phyloP scores from a whole-genome alignment of 2,329 filamentous ascomycete genomes.

The Aspergillus glaucus region DNA sequence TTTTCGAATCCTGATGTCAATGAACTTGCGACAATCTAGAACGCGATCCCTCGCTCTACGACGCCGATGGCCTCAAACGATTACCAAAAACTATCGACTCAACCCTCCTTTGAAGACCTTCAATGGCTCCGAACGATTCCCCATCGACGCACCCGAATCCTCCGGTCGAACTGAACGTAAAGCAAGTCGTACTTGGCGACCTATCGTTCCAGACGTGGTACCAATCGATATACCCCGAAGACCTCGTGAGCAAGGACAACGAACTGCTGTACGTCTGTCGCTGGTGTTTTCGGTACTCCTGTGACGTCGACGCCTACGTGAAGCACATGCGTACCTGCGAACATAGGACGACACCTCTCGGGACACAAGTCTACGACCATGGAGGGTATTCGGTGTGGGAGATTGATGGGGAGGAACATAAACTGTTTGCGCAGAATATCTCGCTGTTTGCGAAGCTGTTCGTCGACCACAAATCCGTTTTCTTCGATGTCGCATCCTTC shows the following conservation, averaged over 20 bases:
- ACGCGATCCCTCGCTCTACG: background rate
- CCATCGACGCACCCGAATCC: conserved; percentile 23
- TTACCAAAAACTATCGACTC: background rate
- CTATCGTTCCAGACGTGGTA: conserved; percentile 87
- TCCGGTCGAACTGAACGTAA: conserved; percentile 65
- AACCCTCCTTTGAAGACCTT: background rate
- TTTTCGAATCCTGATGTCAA: conserved; percentile 8
- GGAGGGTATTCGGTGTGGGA: conserved; percentile 84
- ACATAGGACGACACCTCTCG: conserved; percentile 52
- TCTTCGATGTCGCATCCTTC: conserved; percentile 92
- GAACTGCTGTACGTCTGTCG: conserved; percentile 79
- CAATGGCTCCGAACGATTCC: conserved; percentile 25
- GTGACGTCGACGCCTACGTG: conserved; percentile 32
- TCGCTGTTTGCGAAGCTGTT: conserved; percentile 96
- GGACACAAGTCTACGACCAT: conserved; percentile 68
- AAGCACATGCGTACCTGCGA: conserved; percentile 48
- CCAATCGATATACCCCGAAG: conserved; percentile 77
- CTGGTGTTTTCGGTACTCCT: conserved; percentile 88
- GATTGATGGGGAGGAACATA: conserved; percentile 81
- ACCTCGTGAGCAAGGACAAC: conserved; percentile 48
- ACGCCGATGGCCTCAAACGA: background rate
- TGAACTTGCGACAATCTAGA: background rate
- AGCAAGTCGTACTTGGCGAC: conserved; percentile 78
- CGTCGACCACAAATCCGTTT: conserved; percentile 95
- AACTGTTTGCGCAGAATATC: conserved; percentile 89